A percentile compares a stretch with the other conserved stretches of the same genome.
Conservation (phyloP, 2,329 filamentous ascomycete genomes). For the Diaporthe sp. region DNA sequence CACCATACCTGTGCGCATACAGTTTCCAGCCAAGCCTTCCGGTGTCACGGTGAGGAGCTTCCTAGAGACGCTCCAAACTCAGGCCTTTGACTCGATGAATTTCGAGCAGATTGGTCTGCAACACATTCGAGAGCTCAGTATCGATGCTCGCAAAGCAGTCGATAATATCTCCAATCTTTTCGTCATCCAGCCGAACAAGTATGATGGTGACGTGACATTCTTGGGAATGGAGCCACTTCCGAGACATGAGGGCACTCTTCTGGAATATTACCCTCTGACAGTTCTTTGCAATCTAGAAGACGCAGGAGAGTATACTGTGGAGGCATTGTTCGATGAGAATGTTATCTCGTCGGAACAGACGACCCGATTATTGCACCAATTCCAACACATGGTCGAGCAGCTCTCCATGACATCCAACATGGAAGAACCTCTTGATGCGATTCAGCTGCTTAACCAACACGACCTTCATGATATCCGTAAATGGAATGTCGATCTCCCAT, state of each 20-base stretch:
- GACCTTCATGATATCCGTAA: background rate
- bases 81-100: constrained; percentile 68
- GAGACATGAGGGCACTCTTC: background rate
- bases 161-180: background rate
- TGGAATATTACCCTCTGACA: background rate
- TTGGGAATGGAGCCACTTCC: background rate
- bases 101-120: constrained; percentile 75
- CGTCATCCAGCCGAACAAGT: background rate
- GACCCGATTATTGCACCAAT: background rate
- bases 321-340: background rate
- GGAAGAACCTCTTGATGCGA: background rate
- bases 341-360: background rate
- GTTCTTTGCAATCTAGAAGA: background rate
- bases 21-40: constrained; percentile 49
- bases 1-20: constrained; percentile 69
- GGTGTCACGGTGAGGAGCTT: constrained; percentile 52
- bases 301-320: background rate
- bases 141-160: constrained; percentile 48
- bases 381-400: background rate
- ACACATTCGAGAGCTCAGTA: constrained; percentile 69
- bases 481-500: background rate
- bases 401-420: background rate
- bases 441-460: background rate
- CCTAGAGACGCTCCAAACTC: constrained; percentile 67
- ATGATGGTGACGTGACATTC: background rate